Evolutionary conservation across 768 basidiomycete genomes (phyloP), one percentile per base, ranked within the genome.

Genomic region (Serpula lacrymans): DNA sequence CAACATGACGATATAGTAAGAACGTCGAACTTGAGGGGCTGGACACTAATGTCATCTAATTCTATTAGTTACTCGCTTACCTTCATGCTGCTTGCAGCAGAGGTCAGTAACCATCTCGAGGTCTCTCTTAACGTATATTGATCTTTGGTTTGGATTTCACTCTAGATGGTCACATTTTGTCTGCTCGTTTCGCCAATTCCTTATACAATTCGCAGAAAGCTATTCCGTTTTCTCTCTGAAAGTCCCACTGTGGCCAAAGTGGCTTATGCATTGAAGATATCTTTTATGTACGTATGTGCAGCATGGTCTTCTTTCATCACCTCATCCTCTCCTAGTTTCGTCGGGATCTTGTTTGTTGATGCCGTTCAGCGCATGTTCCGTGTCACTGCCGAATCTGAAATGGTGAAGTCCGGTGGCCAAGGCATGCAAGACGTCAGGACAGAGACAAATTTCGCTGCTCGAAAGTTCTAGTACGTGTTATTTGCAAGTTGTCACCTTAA

Each of bases 401-500:
- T 75, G 14, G 81, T 84, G 10, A 89, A 84, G 53, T 56, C 69
- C 23, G 64, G 63, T 29, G 73, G 73, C 2, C 65, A 63, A 37
- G 71, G 71, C 6, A 55, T 68, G 38, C 74, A 65, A 11, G 75
- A 92, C 55, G 75, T 81, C 11, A 75, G 87, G 32, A 78, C 81
- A 1, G 95, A 97, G 61, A 87, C 88, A n/a, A 88, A 80, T 58
- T 74, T 91, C 51, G 82, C 94, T 0, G 92, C 92, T 20, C 78
- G 92, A 46, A 93, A 93, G 63, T 98, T 98, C 70, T 94, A 94
- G 86, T 91, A 53, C 45, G 80, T 71, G n/a, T n/a, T n/a, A n/a
- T n/a, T n/a, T n/a, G n/a, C n/a, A n/a, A 8, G 28, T 23, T 37
- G 24, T 37, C 6, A 18, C n/a, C n/a, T n/a, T n/a, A n/a, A n/a